phyloP scores from a whole-genome alignment of 2,329 filamentous ascomycete genomes.

The Metarhizium anisopliae region DNA sequence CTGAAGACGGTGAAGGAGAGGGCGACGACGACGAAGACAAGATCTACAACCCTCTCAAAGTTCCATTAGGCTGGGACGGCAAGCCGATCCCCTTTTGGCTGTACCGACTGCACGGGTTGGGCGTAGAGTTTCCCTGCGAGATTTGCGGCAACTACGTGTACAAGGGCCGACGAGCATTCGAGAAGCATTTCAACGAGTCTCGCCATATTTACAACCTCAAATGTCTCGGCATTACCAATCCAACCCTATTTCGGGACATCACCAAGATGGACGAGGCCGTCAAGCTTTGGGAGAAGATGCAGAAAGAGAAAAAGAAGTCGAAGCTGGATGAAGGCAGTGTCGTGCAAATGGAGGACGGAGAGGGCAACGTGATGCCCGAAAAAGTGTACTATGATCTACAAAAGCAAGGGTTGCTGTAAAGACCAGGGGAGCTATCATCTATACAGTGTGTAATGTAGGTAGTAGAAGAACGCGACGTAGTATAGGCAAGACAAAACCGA shows the following conservation, averaged over 20 bases:
- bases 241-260: slow-evolving; percentile 86
- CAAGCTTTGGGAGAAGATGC: slow-evolving; percentile 86
- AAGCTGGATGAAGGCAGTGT: slow-evolving; percentile 71
- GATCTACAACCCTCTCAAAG: slow-evolving; percentile 93
- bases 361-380: slow-evolving; percentile 98
- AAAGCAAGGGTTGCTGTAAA: slow-evolving; percentile 76
- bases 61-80: slow-evolving; percentile 94
- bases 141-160: slow-evolving; percentile 99
- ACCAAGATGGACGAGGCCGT: slow-evolving; percentile 84
- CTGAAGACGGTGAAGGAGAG: slow-evolving; percentile 54
- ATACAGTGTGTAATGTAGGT: background rate
- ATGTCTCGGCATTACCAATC: slow-evolving; percentile 88
- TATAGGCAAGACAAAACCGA: background rate
- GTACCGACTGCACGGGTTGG: slow-evolving; percentile 91
- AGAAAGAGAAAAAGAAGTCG: slow-evolving; percentile 71
- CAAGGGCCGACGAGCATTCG: slow-evolving; percentile 90
- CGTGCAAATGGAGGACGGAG: slow-evolving; percentile 96
- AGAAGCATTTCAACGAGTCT: slow-evolving; percentile 96
- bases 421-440: background rate
- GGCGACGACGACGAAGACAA: slow-evolving; percentile 74
- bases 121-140: slow-evolving; percentile 91
- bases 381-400: slow-evolving; percentile 95
- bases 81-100: slow-evolving; percentile 99
- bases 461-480: background rate
- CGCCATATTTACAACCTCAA: slow-evolving; percentile 89